Percentiles rank a stretch among this genome's conserved stretches.
phyloP scores from a whole-genome alignment of 345 rosid genomes.

The Linum trigynum region DNA sequence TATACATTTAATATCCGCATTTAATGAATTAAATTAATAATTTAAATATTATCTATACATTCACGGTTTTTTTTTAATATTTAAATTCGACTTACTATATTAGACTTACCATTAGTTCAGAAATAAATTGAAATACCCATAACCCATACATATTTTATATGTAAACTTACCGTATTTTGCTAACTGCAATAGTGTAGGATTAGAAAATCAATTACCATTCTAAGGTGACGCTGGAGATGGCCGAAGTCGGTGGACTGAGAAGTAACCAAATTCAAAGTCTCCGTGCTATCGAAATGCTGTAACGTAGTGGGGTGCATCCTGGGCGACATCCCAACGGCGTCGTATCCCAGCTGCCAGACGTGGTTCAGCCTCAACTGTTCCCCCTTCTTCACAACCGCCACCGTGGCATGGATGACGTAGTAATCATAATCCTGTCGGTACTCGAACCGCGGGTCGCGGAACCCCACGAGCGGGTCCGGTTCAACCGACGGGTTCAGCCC shows the following conservation, averaged over 20 bases:
- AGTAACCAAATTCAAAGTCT: slow-evolving; percentile 20
- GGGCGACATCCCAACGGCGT: slow-evolving; percentile 17
- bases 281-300: slow-evolving; percentile 37
- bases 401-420: not conserved
- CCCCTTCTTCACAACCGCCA: not conserved
- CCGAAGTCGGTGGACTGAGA: not conserved
- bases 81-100: not conserved
- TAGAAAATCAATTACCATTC: slow-evolving; percentile 21
- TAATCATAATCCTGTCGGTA: not conserved
- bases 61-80: too few relatives aligned
- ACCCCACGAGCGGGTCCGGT: not conserved
- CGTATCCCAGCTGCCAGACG: slow-evolving; percentile 47
- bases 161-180: too few relatives aligned
- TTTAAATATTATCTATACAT: too few relatives aligned
- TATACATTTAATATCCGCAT: too few relatives aligned
- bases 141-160: too few relatives aligned
- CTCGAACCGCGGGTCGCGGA: not conserved
- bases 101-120: too few relatives aligned
- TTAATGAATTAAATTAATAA: too few relatives aligned
- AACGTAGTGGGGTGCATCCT: slow-evolving; percentile 24
- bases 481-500: not conserved
- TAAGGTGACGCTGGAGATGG: slow-evolving; percentile 1
- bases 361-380: slow-evolving; percentile 23
- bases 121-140: too few relatives aligned
- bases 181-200: too few relatives aligned